Conservation (phyloP, 345 rosid genomes). For the Camelina laxa region DNA sequence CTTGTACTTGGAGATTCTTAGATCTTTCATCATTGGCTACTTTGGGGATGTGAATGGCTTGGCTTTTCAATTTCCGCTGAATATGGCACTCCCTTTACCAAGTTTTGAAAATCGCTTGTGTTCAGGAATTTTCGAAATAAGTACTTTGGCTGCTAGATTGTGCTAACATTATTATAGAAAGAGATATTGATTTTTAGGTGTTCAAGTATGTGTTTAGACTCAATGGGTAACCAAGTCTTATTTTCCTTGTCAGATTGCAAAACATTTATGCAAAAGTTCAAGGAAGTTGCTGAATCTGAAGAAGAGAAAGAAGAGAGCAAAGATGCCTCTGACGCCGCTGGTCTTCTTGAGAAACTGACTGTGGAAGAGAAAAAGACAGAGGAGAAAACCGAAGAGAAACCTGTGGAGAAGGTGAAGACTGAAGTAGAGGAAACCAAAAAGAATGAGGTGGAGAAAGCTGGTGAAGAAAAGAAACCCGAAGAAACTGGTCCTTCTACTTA, state of each 20-base stretch:
- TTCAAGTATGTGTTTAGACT: conserved; percentile 12
- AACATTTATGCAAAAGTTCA: conserved; percentile 72
- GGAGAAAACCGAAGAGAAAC: conserved; percentile 56
- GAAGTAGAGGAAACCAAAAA: conserved; percentile 50
- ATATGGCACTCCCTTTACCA: not conserved
- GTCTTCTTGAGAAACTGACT: conserved; percentile 67
- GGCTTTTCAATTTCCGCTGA: not conserved
- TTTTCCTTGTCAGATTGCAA: conserved; percentile 69
- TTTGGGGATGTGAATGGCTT: not conserved
- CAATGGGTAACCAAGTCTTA: not conserved
- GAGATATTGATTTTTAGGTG: not conserved
- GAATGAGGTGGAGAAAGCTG: conserved; percentile 41
- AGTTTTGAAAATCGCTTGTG: not conserved
- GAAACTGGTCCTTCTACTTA: conserved; percentile 58
- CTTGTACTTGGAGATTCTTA: not conserved
- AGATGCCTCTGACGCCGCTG: conserved; percentile 78
- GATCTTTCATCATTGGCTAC: not conserved
- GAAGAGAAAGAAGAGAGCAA: conserved; percentile 62
- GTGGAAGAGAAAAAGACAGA: conserved; percentile 71
- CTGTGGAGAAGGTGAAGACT: conserved; percentile 44
- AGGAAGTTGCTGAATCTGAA: conserved; percentile 77
- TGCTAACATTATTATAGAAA: not conserved
- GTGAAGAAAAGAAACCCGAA: conserved; percentile 55
- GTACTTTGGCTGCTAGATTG: not conserved
- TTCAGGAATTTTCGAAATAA: conserved; percentile 3